A percentile compares a stretch with the other conserved stretches of the same genome.
These are phyloP conservation scores for Flueggea neowawraea DNA, from an alignment of 441 rosid genomes.

Conservation along the genomic window DNA sequence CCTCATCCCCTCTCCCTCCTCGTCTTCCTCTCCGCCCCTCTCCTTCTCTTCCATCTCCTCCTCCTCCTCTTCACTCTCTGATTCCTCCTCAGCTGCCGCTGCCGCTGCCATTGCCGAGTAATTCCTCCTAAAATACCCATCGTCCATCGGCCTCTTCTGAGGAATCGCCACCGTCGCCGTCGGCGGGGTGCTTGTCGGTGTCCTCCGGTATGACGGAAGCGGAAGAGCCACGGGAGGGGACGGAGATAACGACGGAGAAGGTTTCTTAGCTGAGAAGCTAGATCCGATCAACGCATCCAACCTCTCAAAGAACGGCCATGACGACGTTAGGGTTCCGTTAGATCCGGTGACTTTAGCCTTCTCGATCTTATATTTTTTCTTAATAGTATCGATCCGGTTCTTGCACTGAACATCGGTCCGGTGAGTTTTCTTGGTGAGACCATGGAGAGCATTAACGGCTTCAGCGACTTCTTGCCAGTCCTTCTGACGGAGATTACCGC, in stretches of 20 bases:
- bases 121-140: slow-evolving; percentile 57
- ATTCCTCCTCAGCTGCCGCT: slow-evolving; percentile 50
- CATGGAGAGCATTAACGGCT: slow-evolving; percentile 86
- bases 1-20: slow-evolving; percentile 47
- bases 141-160: slow-evolving; percentile 50
- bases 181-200: slow-evolving; percentile 31
- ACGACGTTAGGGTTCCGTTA: slow-evolving; percentile 35
- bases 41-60: slow-evolving; percentile 12
- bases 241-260: slow-evolving; percentile 22
- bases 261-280: slow-evolving; percentile 45
- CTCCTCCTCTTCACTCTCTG: slow-evolving; percentile 27
- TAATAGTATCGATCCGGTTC: slow-evolving; percentile 92
- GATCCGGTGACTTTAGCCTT: slow-evolving; percentile 66
- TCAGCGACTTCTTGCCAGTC: slow-evolving; percentile 98
- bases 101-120: slow-evolving; percentile 82
- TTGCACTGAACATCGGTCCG: slow-evolving; percentile 98
- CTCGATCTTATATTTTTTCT: slow-evolving; percentile 96
- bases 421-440: slow-evolving; percentile 77
- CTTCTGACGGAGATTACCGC: slow-evolving; percentile 95
- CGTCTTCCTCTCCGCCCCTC: slow-evolving; percentile 48
- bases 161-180: slow-evolving; percentile 48
- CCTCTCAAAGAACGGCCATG: slow-evolving; percentile 83
- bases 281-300: slow-evolving; percentile 74
- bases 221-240: slow-evolving; percentile 62
- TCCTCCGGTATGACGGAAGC: slow-evolving; percentile 28